Evolutionary conservation across 176 grass and related monocot genomes (phyloP).

Genomic region (Oryza punctata): DNA sequence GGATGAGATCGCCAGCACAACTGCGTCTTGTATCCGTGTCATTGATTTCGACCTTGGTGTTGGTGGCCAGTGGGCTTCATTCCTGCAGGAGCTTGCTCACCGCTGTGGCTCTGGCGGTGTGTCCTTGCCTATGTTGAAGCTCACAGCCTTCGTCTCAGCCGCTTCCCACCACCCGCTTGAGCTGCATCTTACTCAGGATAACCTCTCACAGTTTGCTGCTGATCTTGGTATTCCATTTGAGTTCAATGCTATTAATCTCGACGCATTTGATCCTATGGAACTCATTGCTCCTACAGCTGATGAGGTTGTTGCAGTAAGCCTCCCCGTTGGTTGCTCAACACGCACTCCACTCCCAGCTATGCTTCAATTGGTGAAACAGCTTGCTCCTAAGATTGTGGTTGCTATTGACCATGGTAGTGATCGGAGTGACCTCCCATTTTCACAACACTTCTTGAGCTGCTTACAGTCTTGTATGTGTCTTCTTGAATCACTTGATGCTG

Average conservation of each 20-base stretch:
- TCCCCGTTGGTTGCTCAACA: constrained; percentile 64
- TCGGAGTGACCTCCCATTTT: constrained; percentile 71
- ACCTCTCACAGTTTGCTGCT: constrained; percentile 68
- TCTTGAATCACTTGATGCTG: constrained; percentile 83
- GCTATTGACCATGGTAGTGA: constrained; percentile 72
- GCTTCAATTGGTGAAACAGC: constrained; percentile 73
- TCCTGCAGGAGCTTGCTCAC: constrained; percentile 85
- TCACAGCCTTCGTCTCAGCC: constrained; percentile 64
- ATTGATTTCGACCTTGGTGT: constrained; percentile 85
- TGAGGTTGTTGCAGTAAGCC: constrained; percentile 71
- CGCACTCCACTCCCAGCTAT: constrained; percentile 50
- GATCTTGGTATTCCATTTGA: constrained; percentile 75
- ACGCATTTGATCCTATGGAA: constrained; percentile 55
- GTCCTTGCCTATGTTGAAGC: constrained; percentile 53
- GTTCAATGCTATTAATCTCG: constrained; percentile 60
- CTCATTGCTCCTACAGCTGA: constrained; percentile 40
- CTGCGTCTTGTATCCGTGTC: constrained; percentile 62
- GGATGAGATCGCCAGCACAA: constrained; percentile 55
- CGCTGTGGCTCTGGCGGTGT: constrained; percentile 20
- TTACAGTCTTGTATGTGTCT: constrained; percentile 81
- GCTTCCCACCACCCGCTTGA: constrained; percentile 67
- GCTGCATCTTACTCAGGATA: constrained; percentile 68
- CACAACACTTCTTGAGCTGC: constrained; percentile 67
- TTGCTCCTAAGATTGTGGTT: constrained; percentile 71
- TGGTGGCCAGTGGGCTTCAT: constrained; percentile 87